phyloP scores from a whole-genome alignment of 2,329 filamentous ascomycete species.

The Monilinia aucupariae region DNA sequence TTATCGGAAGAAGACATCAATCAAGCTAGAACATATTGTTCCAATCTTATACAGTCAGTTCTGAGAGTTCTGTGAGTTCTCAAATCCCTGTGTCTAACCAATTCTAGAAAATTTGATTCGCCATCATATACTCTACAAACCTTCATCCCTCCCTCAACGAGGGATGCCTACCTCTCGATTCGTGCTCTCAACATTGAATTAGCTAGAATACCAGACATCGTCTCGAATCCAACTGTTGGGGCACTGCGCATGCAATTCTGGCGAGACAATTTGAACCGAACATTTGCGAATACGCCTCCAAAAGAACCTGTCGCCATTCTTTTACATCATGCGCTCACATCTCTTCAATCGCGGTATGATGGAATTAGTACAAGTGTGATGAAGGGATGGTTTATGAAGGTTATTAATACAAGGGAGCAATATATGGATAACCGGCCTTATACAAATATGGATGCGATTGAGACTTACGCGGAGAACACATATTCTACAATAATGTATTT shows the following conservation, averaged over 20 bases:
- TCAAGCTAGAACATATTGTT: constrained; percentile 35
- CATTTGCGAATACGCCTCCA: constrained; percentile 71
- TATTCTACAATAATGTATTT: constrained; percentile 91
- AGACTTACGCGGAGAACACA: constrained; percentile 89
- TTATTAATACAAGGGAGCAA: constrained; percentile 77
- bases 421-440: constrained; percentile 82
- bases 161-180: constrained; percentile 82
- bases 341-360: constrained; percentile 46
- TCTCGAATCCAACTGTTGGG: constrained; percentile 81
- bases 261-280: constrained; percentile 75
- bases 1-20: constrained; percentile 34
- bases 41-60: constrained; percentile 34
- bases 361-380: constrained; percentile 40
- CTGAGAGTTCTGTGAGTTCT: constrained; percentile 1
- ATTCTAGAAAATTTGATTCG: constrained; percentile 74
- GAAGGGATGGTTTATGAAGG: constrained; percentile 68
- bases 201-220: constrained; percentile 81
- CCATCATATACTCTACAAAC: constrained; percentile 81
- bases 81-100: constrained; percentile 19
- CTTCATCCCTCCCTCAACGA: constrained; percentile 70
- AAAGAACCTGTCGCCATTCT: constrained; percentile 88
- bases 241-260: constrained; percentile 92
- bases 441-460: constrained; percentile 63
- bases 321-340: constrained; percentile 64
- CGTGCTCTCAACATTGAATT: constrained; percentile 91